Conservation (phyloP, 192 early-diverging fungal genomes). For the Backusella liffmaniae region DNA sequence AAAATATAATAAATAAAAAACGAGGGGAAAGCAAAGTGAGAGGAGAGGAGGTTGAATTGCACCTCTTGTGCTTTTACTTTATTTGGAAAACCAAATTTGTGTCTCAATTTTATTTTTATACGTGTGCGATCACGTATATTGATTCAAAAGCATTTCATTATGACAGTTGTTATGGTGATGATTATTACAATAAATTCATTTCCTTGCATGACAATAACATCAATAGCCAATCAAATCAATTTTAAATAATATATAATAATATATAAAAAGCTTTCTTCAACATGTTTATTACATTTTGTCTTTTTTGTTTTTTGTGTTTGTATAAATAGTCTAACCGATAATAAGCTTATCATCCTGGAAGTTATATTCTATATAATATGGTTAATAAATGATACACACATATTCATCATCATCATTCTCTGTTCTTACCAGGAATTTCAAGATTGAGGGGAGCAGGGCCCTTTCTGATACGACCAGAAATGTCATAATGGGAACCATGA, state of each 20-base stretch:
- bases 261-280: neutral
- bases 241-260: neutral
- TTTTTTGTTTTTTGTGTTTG: neutral
- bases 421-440: slow-evolving; percentile 81
- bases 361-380: slow-evolving; percentile 42
- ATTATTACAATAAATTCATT: neutral
- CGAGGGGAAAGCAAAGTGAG: neutral
- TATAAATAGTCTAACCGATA: slow-evolving; percentile 67
- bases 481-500: slow-evolving; percentile 99
- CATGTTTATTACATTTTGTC: neutral
- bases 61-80: neutral
- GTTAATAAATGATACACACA: neutral
- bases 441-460: slow-evolving; percentile 98
- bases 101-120: too few relatives aligned
- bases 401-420: neutral
- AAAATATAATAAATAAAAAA: neutral
- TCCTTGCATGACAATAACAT: neutral
- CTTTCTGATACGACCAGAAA: slow-evolving; percentile 97
- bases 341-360: slow-evolving; percentile 81
- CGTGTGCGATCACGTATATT: too few relatives aligned
- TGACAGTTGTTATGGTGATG: neutral
- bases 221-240: neutral
- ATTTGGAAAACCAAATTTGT: neutral
- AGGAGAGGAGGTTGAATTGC: neutral
- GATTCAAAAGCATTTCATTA: neutral